phyloP scores from a whole-genome alignment of 2,329 filamentous ascomycete genomes.

The Aaosphaeria arxii region DNA sequence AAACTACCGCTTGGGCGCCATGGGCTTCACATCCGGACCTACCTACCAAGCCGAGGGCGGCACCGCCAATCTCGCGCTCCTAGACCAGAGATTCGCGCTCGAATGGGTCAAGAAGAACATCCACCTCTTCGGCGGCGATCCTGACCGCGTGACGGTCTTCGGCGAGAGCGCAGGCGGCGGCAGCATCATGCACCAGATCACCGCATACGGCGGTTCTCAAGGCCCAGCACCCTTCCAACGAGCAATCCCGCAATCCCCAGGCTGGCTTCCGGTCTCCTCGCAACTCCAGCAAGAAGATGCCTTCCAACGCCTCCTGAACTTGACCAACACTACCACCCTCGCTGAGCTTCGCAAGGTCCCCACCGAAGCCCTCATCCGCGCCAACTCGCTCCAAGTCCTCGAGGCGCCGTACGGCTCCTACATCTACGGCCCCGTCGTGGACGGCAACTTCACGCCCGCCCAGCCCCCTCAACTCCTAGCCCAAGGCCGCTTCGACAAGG shows the following conservation, averaged over 20 bases:
- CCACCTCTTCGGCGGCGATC: constrained; percentile 38
- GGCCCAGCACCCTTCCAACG: constrained; percentile 39
- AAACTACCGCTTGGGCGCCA: constrained; percentile 46
- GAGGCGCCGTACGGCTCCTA: constrained; percentile 30
- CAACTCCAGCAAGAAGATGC: constrained; percentile 24
- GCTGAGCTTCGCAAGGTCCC: constrained; percentile 31
- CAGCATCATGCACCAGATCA: constrained; percentile 40
- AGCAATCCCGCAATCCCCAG: constrained; percentile 39
- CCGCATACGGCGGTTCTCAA: constrained; percentile 36
- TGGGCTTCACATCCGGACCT: constrained; percentile 34
- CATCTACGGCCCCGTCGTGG: constrained; percentile 32
- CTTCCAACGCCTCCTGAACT: constrained; percentile 27
- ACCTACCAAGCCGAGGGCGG: constrained; percentile 33
- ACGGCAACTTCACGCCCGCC: constrained; percentile 30
- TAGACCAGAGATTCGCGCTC: constrained; percentile 39
- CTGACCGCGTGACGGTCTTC: constrained; percentile 35
- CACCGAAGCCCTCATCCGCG: constrained; percentile 28
- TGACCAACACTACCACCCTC: constrained; percentile 32
- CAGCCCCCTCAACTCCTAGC: constrained; percentile 34
- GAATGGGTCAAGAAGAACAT: constrained; percentile 41
- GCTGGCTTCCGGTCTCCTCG: constrained; percentile 32
- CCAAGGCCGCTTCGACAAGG: constrained; percentile 35
- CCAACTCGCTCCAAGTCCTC: constrained; percentile 31
- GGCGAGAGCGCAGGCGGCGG: constrained; percentile 39
- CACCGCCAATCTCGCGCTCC: constrained; percentile 31